Evolutionary conservation across 805 yeast genomes (phyloP), one percentile per base, ranked within the genome.

Genomic region (Candida saitoana): DNA sequence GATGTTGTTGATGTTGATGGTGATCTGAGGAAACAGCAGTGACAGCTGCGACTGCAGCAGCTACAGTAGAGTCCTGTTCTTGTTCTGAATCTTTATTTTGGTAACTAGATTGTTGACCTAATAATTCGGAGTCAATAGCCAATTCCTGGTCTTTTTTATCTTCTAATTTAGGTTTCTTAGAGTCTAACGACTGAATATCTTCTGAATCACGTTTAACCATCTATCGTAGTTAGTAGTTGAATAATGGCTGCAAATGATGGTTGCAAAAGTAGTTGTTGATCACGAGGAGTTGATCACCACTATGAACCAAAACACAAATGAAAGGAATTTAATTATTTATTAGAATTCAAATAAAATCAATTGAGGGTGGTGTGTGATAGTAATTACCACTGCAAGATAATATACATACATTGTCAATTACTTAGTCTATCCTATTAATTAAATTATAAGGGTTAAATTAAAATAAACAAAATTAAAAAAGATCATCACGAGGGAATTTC

Each of bases 41-140:
- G 54, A 41, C 67, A 35, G 57, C 62, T 12, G 63, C 65, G 29
- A 57, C 56, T 25, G 69, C 67, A 43, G 71, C 75, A 31, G 61
- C 71, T 36, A 61, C 64, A 37, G 58, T 67, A 39, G 37, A 37
- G 19, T 47, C 37, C 40, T 48, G 27, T 16, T 48, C 40, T 33
- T 43, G 46, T 14, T 29, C 16, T 17, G 34, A 41, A 33, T 54
- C 40, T 46, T 45, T 36, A 2, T 34, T 43, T 24, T 34, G 43
- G 17, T 53, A 54, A 32, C 63, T 60, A 33, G 62, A 59, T 42
- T 67, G 71, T 48, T 69, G 73, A 34, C 65, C 69, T 48, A 70
- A 61, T 46, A 70, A 59, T 47, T 67, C 74, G 27, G 70, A 62
- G 51, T 68, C 74, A 41, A 69, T 70, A 40, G 68, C 70, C 38